Conservation (phyloP, 1,284 basidiomycete species). For the Pseudomicrostroma phylloplanum region DNA sequence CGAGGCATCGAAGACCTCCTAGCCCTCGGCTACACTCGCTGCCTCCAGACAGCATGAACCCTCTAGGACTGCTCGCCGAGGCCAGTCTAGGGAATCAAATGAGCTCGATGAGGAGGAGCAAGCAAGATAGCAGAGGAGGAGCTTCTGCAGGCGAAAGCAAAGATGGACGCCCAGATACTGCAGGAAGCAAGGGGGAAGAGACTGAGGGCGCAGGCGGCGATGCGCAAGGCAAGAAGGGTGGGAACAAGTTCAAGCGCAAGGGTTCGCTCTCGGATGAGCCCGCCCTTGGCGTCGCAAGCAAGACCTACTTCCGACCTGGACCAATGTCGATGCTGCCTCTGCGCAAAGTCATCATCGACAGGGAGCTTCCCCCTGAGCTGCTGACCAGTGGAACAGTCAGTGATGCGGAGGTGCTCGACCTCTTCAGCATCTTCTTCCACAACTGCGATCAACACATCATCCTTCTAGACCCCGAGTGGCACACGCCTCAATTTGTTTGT, state of each 20-base stretch:
- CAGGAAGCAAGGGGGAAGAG: not conserved
- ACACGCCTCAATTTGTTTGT: constrained; percentile 48
- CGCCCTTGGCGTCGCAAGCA: constrained; percentile 71
- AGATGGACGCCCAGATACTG: not conserved
- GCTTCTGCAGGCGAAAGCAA: not conserved
- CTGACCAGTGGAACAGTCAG: constrained; percentile 71
- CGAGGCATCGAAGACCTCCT: constrained; percentile 59
- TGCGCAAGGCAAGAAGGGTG: not conserved
- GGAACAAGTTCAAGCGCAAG: not conserved
- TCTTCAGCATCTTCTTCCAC: constrained; percentile 78
- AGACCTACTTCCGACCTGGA: constrained; percentile 91
- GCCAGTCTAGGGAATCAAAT: constrained; percentile 45
- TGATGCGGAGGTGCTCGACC: constrained; percentile 70
- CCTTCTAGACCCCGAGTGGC: constrained; percentile 48
- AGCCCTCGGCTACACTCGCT: constrained; percentile 57
- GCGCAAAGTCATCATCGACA: constrained; percentile 78
- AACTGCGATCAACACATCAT: constrained; percentile 52
- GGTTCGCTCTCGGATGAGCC: not conserved
- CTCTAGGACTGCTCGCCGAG: constrained; percentile 49
- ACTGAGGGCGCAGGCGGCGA: not conserved
- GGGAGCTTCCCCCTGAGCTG: constrained; percentile 74
- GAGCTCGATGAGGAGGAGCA: not conserved
- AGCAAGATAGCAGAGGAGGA: not conserved
- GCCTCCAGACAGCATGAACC: constrained; percentile 52
- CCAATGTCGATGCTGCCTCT: constrained; percentile 54